Conservation (phyloP, 768 basidiomycete species). For the Cytidiella melzeri region DNA sequence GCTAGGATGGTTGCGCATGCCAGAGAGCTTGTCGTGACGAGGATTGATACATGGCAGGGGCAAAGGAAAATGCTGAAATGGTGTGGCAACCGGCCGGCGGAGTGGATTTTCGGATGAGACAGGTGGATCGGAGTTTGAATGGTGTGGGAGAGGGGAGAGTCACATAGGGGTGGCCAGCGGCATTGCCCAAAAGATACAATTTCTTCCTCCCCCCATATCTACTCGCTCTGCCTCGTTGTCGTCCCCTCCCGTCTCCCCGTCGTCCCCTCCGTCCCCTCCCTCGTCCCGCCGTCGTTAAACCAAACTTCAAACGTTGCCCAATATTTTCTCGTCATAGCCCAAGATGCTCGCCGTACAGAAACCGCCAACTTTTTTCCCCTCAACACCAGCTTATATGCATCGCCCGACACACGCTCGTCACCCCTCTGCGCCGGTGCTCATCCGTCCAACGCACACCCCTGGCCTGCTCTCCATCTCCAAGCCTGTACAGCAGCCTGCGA, state of each 20-base stretch:
- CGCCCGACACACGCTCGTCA: conserved; percentile 48
- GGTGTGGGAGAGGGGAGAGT: not conserved
- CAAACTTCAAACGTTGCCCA: conserved; percentile 6
- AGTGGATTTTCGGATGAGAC: not conserved
- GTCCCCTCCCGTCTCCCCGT: conserved; percentile 17
- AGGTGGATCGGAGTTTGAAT: not conserved
- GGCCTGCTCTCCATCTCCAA: conserved; percentile 69
- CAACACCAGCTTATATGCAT: conserved; percentile 17
- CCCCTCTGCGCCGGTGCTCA: conserved; percentile 64
- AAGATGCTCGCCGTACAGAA: conserved; percentile 39
- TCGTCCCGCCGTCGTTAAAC: conserved; percentile 12
- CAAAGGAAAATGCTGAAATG: not conserved
- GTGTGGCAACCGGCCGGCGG: not conserved
- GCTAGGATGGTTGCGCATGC: too few relatives aligned
- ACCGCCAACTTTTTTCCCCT: conserved; percentile 25
- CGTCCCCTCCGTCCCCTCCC: conserved; percentile 18
- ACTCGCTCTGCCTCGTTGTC: conserved; percentile 19
- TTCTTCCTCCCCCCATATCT: conserved; percentile 4
- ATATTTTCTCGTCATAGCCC: not conserved
- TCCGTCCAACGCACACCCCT: conserved; percentile 67
- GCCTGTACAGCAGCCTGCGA: conserved; percentile 33
- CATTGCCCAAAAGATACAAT: not conserved
- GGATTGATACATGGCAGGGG: too few relatives aligned
- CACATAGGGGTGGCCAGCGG: not conserved
- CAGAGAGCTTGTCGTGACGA: too few relatives aligned